Percentiles rank a stretch among this genome's conserved stretches.
These are phyloP conservation scores for Sporisorium exsertum DNA, from an alignment of 1,284 basidiomycete species.

Conservation along the genomic window DNA sequence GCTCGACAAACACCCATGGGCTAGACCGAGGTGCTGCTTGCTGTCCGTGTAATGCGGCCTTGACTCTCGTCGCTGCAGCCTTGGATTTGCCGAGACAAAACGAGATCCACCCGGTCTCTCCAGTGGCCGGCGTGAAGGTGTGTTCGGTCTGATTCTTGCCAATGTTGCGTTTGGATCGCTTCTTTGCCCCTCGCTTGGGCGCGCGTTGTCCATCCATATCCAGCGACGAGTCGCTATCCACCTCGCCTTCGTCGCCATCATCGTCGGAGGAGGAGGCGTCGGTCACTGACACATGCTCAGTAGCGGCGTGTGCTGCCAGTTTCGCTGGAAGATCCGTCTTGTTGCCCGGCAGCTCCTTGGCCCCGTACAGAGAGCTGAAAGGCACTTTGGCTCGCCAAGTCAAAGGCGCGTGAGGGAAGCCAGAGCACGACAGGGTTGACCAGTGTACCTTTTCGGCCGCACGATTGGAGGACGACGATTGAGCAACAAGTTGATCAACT, in stretches of 20 bases:
- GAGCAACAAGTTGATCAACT: slow-evolving; percentile 13
- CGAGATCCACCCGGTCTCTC: slow-evolving; percentile 40
- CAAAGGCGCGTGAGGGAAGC: slow-evolving; percentile 54
- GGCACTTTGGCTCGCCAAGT: slow-evolving; percentile 48
- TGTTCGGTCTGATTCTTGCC: slow-evolving; percentile 43
- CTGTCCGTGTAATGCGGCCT: neutral
- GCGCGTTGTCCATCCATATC: slow-evolving; percentile 21
- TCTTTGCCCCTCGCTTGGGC: slow-evolving; percentile 14
- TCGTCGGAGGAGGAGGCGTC: slow-evolving; percentile 27
- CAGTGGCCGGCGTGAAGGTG: slow-evolving; percentile 29
- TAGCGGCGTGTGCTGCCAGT: neutral
- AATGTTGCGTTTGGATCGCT: slow-evolving; percentile 31
- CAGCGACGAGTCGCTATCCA: slow-evolving; percentile 29
- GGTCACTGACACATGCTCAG: slow-evolving; percentile 10
- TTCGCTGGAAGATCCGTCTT: neutral
- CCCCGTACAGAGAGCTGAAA: slow-evolving; percentile 27
- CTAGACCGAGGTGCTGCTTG: neutral
- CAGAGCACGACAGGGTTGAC: slow-evolving; percentile 38
- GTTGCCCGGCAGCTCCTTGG: slow-evolving; percentile 28
- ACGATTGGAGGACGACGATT: neutral
- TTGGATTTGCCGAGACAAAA: slow-evolving; percentile 26
- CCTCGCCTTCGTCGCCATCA: slow-evolving; percentile 14
- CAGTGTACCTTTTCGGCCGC: slow-evolving; percentile 9
- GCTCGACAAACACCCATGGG: slow-evolving; percentile 41
- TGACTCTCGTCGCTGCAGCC: neutral